Evolutionary conservation across 441 rosid genomes (phyloP), one percentile per base, ranked within the genome.

Genomic region (Croton laevigatus): DNA sequence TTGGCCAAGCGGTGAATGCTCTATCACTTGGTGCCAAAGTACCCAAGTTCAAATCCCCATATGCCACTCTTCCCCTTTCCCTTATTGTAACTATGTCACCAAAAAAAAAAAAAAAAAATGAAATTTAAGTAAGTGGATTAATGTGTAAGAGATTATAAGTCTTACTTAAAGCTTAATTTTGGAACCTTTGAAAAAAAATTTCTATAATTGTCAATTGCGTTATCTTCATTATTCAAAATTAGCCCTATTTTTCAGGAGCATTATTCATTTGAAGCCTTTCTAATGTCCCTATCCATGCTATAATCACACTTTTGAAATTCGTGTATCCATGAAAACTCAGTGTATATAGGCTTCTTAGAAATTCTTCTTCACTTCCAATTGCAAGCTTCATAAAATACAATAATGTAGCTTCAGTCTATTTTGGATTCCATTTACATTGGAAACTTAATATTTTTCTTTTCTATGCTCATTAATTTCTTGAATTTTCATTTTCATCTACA

Each of bases 91-190:
- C n/a, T n/a, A n/a, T n/a, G n/a, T n/a, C n/a, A n/a, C n/a, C n/a
- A n/a, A n/a, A n/a, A n/a, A n/a, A n/a, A n/a, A n/a, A n/a, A n/a
- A n/a, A n/a, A n/a, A n/a, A n/a, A n/a, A n/a, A 6, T 49, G 53
- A 49, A 49, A 16, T 49, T 49, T 17, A 49, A 14, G 8, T 17
- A 48, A 16, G 53, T 16, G 53, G 53, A 16, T 49, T 49, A 17
- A 16, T 16, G 53, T 49, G 20, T 49, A 59, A 59, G n/a, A 34
- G 62, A 34, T 59, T 7, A 32, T 9, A n/a, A n/a, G 27, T 19
- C 27, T 61, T 61, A 27, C 65, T 61, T 61, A 38, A 40, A 40
- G 65, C 13, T 38, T 61, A 61, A 61, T 61, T 38, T 61, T 38
- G 65, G 48, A 61, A 61, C 32, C 65, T 38, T n/a, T 61, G 48